These are phyloP conservation scores for Chytridium lagenaria DNA, from an alignment of 371 early-diverging fungal species.

Conservation along the genomic window DNA sequence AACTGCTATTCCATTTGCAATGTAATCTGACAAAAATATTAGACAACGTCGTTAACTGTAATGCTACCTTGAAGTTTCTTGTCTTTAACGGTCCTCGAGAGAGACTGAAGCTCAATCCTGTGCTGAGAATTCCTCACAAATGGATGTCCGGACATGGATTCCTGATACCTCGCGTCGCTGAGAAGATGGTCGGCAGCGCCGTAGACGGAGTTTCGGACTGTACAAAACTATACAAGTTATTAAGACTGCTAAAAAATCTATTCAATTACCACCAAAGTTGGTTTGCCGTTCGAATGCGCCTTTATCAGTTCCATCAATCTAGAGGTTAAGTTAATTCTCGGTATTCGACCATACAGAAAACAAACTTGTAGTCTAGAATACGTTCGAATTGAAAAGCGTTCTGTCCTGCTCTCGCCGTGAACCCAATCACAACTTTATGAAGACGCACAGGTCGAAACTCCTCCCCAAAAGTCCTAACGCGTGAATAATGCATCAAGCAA, in stretches of 20 bases:
- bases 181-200: conserved; percentile 64
- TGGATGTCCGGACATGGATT: conserved; percentile 36
- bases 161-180: conserved; percentile 38
- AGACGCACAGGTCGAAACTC: conserved; percentile 82
- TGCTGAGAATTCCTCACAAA: conserved; percentile 40
- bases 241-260: conserved; percentile 4
- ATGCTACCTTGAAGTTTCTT: conserved; percentile 47
- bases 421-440: conserved; percentile 65
- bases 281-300: conserved; percentile 61
- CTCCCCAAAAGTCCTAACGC: conserved; percentile 70
- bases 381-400: conserved; percentile 71
- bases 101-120: conserved; percentile 21
- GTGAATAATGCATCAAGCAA: neutral
- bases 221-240: conserved; percentile 79
- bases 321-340: too few relatives aligned
- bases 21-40: conserved; percentile 39
- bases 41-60: neutral
- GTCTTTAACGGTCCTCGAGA: conserved; percentile 39
- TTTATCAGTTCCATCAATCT: conserved; percentile 69
- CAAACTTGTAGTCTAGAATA: conserved; percentile 71
- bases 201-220: conserved; percentile 73
- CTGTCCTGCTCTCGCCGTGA: conserved; percentile 40
- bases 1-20: conserved; percentile 68
- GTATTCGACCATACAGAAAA: too few relatives aligned
- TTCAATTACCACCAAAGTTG: conserved; percentile 68